Evolutionary conservation across 805 yeast genomes (phyloP).

Genomic region (Candida sonorensis): DNA sequence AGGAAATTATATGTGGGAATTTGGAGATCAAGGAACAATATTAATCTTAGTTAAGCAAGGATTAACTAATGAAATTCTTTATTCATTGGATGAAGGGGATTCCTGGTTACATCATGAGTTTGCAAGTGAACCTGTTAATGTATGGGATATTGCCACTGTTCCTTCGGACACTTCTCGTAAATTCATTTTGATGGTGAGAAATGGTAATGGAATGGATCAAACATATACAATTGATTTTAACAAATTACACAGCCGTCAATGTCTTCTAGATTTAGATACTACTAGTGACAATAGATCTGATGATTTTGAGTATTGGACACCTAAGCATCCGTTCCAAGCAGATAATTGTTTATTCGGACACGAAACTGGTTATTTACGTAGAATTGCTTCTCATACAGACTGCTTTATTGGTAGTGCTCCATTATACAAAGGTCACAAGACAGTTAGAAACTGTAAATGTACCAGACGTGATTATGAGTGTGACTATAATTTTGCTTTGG

Average conservation of each 20-base stretch:
- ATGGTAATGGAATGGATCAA: slow-evolving; percentile 24
- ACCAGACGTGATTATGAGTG: slow-evolving; percentile 87
- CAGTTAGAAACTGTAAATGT: slow-evolving; percentile 69
- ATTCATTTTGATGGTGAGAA: slow-evolving; percentile 59
- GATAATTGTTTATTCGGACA: slow-evolving; percentile 68
- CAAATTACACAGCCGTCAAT: slow-evolving; percentile 43
- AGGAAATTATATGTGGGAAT: slow-evolving; percentile 88
- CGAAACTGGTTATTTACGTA: slow-evolving; percentile 50
- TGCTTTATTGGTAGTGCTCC: slow-evolving; percentile 71
- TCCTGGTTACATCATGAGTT: slow-evolving; percentile 69
- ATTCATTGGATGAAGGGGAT: slow-evolving; percentile 74
- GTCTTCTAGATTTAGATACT: slow-evolving; percentile 42
- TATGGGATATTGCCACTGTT: slow-evolving; percentile 77
- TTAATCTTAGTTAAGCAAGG: slow-evolving; percentile 61
- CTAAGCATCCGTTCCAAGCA: slow-evolving; percentile 46
- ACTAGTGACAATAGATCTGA: slow-evolving; percentile 30
- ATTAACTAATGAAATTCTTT: slow-evolving; percentile 50
- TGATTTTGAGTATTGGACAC: slow-evolving; percentile 63
- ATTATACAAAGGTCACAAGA: slow-evolving; percentile 48
- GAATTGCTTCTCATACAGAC: slow-evolving; percentile 45
- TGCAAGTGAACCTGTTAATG: slow-evolving; percentile 43
- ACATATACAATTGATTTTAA: slow-evolving; percentile 55
- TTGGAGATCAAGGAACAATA: slow-evolving; percentile 90
- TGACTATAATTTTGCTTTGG: slow-evolving; percentile 75
- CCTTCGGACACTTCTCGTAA: slow-evolving; percentile 86